A percentile compares a stretch with the other conserved stretches of the same genome.
phyloP scores from a whole-genome alignment of 1,139 yeast species.

The Taphrina wiesneri region DNA sequence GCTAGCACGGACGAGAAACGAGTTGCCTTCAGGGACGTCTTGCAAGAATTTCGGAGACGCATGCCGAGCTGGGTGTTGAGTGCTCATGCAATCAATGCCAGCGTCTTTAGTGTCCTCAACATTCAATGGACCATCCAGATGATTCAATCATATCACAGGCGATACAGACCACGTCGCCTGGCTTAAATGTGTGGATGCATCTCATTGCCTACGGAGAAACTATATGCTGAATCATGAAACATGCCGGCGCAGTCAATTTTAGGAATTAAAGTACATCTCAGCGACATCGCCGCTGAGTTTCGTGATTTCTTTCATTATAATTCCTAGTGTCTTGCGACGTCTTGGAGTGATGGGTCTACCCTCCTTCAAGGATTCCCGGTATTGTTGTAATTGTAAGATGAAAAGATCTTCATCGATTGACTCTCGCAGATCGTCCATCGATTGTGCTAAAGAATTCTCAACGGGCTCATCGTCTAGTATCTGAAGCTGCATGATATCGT shows the following conservation, averaged over 20 bases:
- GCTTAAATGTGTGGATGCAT: not conserved
- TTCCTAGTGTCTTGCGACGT: slow-evolving; percentile 12
- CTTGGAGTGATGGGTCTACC: slow-evolving; percentile 2
- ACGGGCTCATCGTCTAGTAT: not conserved
- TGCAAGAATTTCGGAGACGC: not conserved
- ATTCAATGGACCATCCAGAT: not conserved
- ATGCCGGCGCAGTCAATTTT: not conserved
- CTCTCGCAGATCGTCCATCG: slow-evolving; percentile 1
- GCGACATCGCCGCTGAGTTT: slow-evolving; percentile 12
- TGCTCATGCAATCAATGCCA: not conserved
- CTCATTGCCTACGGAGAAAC: not conserved
- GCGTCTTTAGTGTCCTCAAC: slow-evolving; percentile 1
- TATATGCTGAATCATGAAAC: not conserved
- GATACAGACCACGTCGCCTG: not conserved
- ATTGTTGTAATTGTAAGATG: slow-evolving; percentile 26
- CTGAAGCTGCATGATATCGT: slow-evolving; percentile 18
- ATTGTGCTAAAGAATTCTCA: not conserved
- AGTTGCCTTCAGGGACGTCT: not conserved
- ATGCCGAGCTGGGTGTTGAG: not conserved
- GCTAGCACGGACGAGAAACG: not conserved
- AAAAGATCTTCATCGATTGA: slow-evolving; percentile 24
- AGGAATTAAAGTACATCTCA: not conserved
- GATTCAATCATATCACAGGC: not conserved
- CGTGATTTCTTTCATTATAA: slow-evolving; percentile 17
- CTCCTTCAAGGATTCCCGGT: slow-evolving; percentile 16